phyloP scores from a whole-genome alignment of 331 rosid genomes.

The Rhamnella rubrinervis region DNA sequence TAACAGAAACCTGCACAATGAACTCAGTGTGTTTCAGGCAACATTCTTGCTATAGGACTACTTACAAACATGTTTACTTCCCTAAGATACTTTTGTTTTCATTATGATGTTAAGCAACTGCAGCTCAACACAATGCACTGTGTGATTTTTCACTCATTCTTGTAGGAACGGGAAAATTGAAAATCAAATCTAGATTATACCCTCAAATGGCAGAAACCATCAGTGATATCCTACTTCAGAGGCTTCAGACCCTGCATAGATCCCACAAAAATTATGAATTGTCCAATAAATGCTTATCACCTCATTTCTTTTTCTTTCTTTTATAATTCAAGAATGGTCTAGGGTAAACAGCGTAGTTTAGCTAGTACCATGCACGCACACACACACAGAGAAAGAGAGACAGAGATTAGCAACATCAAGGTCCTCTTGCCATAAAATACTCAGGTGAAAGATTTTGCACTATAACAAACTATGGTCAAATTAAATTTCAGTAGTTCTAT shows the following conservation, averaged over 20 bases:
- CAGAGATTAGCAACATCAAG: too few species aligned
- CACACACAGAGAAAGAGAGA: too few species aligned
- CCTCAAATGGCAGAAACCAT: neutral
- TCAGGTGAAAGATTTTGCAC: too few species aligned
- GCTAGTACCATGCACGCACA: too few species aligned
- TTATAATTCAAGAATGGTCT: neutral
- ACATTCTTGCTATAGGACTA: too few species aligned
- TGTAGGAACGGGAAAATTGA: neutral
- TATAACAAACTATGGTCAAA: too few species aligned
- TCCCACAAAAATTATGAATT: constrained; percentile 13
- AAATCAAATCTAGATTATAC: constrained; percentile 4
- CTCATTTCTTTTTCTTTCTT: neutral
- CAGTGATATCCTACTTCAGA: constrained; percentile 45
- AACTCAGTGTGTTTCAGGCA: too few species aligned
- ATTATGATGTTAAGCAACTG: neutral
- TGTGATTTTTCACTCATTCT: neutral
- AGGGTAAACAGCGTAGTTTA: too few species aligned
- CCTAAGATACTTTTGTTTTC: neutral
- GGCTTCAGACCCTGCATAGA: constrained; percentile 66
- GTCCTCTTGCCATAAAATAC: too few species aligned
- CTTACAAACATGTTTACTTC: neutral
- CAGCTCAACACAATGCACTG: neutral
- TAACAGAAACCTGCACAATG: too few species aligned
- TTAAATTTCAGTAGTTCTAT: too few species aligned
- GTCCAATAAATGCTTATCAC: neutral